phyloP scores from a whole-genome alignment of 2,329 filamentous ascomycete genomes.

The Epicoccum sorghinum region DNA sequence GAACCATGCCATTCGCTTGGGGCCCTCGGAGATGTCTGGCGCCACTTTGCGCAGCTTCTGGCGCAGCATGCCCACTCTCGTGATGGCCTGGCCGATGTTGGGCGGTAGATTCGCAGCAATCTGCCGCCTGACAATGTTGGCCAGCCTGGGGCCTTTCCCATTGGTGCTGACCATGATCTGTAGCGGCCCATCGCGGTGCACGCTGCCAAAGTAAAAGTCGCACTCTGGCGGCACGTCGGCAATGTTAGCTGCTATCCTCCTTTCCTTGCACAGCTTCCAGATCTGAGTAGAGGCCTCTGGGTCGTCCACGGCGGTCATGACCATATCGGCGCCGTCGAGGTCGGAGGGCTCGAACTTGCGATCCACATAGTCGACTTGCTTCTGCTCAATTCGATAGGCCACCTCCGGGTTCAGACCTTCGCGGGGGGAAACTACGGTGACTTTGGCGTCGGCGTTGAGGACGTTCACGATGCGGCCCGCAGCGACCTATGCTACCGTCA shows the following conservation, averaged over 20 bases:
- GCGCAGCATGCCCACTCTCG: constrained; percentile 80
- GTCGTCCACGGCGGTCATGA: constrained; percentile 91
- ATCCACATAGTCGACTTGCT: constrained; percentile 80
- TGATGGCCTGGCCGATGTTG: constrained; percentile 84
- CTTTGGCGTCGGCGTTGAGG: constrained; percentile 90
- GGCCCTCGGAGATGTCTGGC: constrained; percentile 73
- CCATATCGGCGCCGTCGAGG: constrained; percentile 82
- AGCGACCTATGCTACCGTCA: constrained; percentile 72
- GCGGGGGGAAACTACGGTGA: constrained; percentile 82
- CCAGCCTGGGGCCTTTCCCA: constrained; percentile 90
- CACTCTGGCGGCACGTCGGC: constrained; percentile 96
- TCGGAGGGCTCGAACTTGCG: constrained; percentile 86
- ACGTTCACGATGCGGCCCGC: constrained; percentile 92
- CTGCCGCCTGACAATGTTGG: constrained; percentile 80
- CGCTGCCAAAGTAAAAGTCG: constrained; percentile 97
- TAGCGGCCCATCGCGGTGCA: constrained; percentile 91
- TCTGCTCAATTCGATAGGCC: constrained; percentile 74
- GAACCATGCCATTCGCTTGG: constrained; percentile 89
- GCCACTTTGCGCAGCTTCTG: constrained; percentile 79
- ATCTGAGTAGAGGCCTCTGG: constrained; percentile 87
- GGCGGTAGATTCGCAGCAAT: constrained; percentile 78
- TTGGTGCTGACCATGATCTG: constrained; percentile 99
- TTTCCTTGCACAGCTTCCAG: constrained; percentile 91
- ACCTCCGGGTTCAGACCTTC: constrained; percentile 88
- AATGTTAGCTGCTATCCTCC: constrained; percentile 87